A percentile compares a stretch with the other conserved stretches of the same genome.
phyloP scores from a whole-genome alignment of 2,329 filamentous ascomycete genomes.

The Sarocladium oryzae region DNA sequence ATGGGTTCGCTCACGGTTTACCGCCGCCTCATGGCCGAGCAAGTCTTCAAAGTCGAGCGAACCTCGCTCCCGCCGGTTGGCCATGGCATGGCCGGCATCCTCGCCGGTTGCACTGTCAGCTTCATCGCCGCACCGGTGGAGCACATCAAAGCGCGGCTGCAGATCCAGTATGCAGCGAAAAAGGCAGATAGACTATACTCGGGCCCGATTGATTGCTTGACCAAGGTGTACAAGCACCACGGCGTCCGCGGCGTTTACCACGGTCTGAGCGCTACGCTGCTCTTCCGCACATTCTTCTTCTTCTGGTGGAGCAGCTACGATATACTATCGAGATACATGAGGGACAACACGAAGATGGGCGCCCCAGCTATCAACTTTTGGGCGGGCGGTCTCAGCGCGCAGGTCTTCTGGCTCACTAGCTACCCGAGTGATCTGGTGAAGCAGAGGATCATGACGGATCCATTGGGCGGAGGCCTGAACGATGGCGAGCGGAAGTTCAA shows the following conservation, averaged over 20 bases:
- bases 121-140: conserved; percentile 92
- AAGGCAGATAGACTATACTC: conserved; percentile 75
- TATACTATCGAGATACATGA: conserved; percentile 64
- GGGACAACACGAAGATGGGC: conserved; percentile 61
- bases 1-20: conserved; percentile 88
- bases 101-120: conserved; percentile 84
- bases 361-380: conserved; percentile 89
- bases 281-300: conserved; percentile 94
- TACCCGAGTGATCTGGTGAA: conserved; percentile 94
- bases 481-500: conserved; percentile 64
- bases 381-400: conserved; percentile 88
- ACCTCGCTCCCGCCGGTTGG: conserved; percentile 64
- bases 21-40: conserved; percentile 72
- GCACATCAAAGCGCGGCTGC: conserved; percentile 88
- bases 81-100: conserved; percentile 79
- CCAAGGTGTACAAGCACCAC: conserved; percentile 63
- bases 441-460: conserved; percentile 95
- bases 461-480: conserved; percentile 62
- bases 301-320: conserved; percentile 99
- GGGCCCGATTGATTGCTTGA: conserved; percentile 78
- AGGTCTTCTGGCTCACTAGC: conserved; percentile 88
- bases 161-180: conserved; percentile 83
- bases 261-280: conserved; percentile 73
- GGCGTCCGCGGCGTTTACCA: conserved; percentile 79
- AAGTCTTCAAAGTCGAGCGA: conserved; percentile 58